Base-by-base conservation (phyloP, 345 rosid genomes). In the Durio zibethinus region DNA sequence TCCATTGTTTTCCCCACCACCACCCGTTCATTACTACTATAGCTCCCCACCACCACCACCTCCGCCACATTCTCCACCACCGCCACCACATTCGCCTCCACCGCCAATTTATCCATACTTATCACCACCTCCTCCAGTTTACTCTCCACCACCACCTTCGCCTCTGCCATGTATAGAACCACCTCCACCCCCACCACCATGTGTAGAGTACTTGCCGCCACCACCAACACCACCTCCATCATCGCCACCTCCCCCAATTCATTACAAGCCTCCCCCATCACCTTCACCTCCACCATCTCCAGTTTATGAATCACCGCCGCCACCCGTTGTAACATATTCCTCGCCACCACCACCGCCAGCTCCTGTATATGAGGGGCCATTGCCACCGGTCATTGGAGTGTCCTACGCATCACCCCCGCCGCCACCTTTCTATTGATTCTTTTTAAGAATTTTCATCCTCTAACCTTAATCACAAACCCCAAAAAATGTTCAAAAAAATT, bases 361-460 rank as follows among this genome's bases (percentile, higher is more conserved):
- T 56, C 96, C 97, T 5, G 90, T 83, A 52, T 90, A 86, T 42
- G 90, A 89, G 79, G 98, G 97, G 43, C 97, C 98, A 79, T 82
- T 94, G 86, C 98, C 97, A 18, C 97, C 98, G 35, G 82, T 94
- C 9, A 52, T 71, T 10, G 98, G 97, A 77, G 84, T 94, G 18
- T 85, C 98, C 43, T 94, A 94, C 42, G 97, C 97, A 40, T 94
- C 98, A n/a, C 98, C 99, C 66, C 99, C 99, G 25, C 99, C 98
- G 12, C 99, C 99, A 57, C 97, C 97, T 78, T 91, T 86, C 88
- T 95, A 95, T 86, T 95, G 89, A 95, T 93, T 93, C 89, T 90
- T 90, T 90, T 87, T 85, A 86, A 87, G 84, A 85, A 84, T 57
- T 75, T 74, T 77, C 80, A 86, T 85, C 85, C 87, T 85, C 85